Percentiles rank a stretch among this genome's conserved stretches.
Evolutionary conservation across 2,329 filamentous ascomycete species (phyloP).

Genomic region (Dactylellina cionopaga): DNA sequence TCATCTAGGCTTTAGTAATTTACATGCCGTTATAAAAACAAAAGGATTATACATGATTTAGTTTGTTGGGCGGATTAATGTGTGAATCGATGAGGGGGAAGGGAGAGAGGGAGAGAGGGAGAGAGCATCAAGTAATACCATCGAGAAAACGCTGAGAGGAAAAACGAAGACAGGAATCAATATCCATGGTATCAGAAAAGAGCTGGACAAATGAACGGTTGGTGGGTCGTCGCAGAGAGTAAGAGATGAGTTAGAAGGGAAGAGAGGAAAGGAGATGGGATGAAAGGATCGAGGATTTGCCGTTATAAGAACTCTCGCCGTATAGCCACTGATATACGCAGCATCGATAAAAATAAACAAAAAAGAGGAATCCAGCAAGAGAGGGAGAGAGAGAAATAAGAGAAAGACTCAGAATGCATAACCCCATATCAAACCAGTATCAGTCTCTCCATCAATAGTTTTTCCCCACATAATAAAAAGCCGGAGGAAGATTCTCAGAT

Average conservation of each 20-base stretch:
- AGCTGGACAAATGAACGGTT: neutral
- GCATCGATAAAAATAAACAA: neutral
- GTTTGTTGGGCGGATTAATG: neutral
- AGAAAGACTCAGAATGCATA: too few species aligned
- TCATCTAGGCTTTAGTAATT: constrained; percentile 10
- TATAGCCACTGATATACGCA: neutral
- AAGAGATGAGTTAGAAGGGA: neutral
- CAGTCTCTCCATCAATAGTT: neutral
- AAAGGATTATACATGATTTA: constrained; percentile 6
- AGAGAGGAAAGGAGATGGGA: neutral
- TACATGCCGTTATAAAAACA: constrained; percentile 5
- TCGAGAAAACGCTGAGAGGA: neutral
- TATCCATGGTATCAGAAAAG: constrained; percentile 22
- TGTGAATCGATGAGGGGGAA: neutral
- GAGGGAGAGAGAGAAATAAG: too few species aligned
- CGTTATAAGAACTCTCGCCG: neutral
- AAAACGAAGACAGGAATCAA: neutral
- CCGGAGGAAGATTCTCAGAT: neutral
- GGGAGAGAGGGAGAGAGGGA: neutral
- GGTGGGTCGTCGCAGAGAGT: neutral
- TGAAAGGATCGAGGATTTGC: constrained; percentile 1
- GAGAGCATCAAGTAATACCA: neutral
- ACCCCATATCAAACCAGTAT: too few species aligned
- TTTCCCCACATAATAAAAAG: neutral
- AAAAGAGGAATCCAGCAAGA: neutral